Conservation (phyloP, 352 stramenopile species). For the Pythium apleroticum region DNA sequence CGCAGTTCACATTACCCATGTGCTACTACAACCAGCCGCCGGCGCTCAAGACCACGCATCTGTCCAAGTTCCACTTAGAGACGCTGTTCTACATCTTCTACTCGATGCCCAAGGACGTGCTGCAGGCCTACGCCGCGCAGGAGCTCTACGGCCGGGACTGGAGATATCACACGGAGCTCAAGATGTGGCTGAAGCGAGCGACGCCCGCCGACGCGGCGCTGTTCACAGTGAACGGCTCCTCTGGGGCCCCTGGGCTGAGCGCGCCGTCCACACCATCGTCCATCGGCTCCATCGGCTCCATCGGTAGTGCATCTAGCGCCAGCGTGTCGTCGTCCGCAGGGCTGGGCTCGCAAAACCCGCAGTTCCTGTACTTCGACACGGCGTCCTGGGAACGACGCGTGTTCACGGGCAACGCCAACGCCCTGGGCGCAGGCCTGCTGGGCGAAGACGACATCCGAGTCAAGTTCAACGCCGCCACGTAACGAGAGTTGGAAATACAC, state of each 20-base stretch:
- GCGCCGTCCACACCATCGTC: constrained; percentile 33
- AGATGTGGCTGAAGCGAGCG: constrained; percentile 96
- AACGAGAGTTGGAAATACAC: constrained; percentile 38
- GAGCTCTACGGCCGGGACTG: constrained; percentile 94
- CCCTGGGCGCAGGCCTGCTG: constrained; percentile 87
- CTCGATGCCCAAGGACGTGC: constrained; percentile 96
- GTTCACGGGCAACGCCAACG: constrained; percentile 90
- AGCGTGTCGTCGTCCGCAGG: constrained; percentile 27
- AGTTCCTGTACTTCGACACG: constrained; percentile 97
- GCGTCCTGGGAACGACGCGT: constrained; percentile 93
- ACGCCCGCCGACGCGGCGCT: constrained; percentile 61
- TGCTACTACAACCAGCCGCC: constrained; percentile 94
- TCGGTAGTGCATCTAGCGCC: constrained; percentile 51
- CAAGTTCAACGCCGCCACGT: constrained; percentile 89
- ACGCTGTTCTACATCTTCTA: constrained; percentile 99
- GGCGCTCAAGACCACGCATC: constrained; percentile 96
- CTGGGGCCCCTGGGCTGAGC: constrained; percentile 23
- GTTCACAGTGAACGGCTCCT: constrained; percentile 38
- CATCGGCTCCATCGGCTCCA: constrained; percentile 51
- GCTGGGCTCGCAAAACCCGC: constrained; percentile 45
- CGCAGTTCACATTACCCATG: constrained; percentile 79
- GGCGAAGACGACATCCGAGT: constrained; percentile 94
- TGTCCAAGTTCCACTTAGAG: constrained; percentile 98
- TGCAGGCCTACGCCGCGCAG: constrained; percentile 91
- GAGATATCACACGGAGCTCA: constrained; percentile 96